Base-by-base conservation (phyloP, 805 yeast species). In the Candida endomychidarum region DNA sequence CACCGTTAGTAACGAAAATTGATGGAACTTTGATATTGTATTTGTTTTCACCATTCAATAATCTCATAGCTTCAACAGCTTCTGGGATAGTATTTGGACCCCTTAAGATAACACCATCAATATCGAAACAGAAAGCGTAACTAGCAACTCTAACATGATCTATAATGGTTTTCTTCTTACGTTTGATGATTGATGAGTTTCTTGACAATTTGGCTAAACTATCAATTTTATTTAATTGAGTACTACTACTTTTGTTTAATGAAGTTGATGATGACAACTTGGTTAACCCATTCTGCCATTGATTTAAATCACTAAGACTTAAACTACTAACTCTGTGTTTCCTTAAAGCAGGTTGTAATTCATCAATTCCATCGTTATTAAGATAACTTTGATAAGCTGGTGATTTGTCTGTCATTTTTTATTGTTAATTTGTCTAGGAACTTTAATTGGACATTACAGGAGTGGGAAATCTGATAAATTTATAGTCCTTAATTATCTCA, bases 121-220 rank as follows among this genome's bases (percentile, higher is more conserved):
- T 88, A 64, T 89, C 96, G 60, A 89, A 88, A 28, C 95, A 93
- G 68, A 88, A 88, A 2, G 96, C 96, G 56, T 84, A 84, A 2
- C 86, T 80, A 1, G 90, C 89, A 28, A 84, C 81, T 56, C 91
- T 70, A 28, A 67, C 76, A 57, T 84, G 91, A 54, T 82, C 86
- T 48, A 84, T 72, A 12, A 78, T 73, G 3, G 61, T 47, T 52
- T 71, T 77, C 65, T 71, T 75, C 60, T 63, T 72, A 44, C 75
- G 68, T 53, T 60, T 58, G 45, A 71, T 65, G 34, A 71, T 61
- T 11, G 74, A 65, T 11, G 75, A 62, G 53, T 74, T 70, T 51
- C 78, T 56, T 24, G 71, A 63, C 43, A 72, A 61, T 45, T 72
- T 70, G 35, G 71, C 74, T 53, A 68, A 56, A 25, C 72, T 61